Evolutionary conservation across 1,284 basidiomycete genomes (phyloP).

Genomic region (Cutaneotrichosporon cyanovorans): DNA sequence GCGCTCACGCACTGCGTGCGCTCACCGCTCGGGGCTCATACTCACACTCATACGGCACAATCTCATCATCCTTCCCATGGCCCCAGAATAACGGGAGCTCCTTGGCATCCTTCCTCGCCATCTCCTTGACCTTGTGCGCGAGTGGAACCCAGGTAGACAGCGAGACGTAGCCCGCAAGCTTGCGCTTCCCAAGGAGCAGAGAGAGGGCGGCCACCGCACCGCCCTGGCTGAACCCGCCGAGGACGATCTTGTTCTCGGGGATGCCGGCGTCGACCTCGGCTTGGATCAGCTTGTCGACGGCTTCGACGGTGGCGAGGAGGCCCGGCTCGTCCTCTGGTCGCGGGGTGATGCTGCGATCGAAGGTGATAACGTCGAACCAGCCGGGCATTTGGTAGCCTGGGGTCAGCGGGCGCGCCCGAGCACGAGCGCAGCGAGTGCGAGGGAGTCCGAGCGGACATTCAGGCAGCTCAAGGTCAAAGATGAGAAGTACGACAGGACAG

Average conservation of each 20-base stretch:
- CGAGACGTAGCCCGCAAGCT: conserved; percentile 63
- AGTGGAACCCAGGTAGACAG: conserved; percentile 74
- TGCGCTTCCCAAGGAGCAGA: conserved; percentile 60
- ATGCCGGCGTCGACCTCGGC: conserved; percentile 67
- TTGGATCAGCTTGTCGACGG: conserved; percentile 63
- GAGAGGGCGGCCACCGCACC: conserved; percentile 68
- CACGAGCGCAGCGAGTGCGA: not conserved
- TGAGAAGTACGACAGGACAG: too few species aligned
- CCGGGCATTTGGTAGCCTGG: conserved; percentile 34
- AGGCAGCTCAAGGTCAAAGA: too few species aligned
- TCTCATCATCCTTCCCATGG: conserved; percentile 68
- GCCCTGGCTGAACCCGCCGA: conserved; percentile 86
- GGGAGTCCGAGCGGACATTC: not conserved
- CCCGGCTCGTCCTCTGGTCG: conserved; percentile 61
- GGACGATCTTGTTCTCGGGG: conserved; percentile 52
- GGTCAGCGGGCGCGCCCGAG: conserved; percentile 2
- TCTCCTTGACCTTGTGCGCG: conserved; percentile 54
- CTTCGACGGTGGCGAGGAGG: conserved; percentile 58
- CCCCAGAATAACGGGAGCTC: conserved; percentile 79
- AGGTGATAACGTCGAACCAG: conserved; percentile 69
- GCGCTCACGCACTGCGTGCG: not conserved
- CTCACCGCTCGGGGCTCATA: not conserved
- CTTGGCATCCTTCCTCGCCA: conserved; percentile 29
- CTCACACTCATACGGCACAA: conserved; percentile 54
- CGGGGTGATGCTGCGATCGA: conserved; percentile 53